Base-by-base conservation (phyloP, 2,329 filamentous ascomycete species). In the Aspergillus piperis region DNA sequence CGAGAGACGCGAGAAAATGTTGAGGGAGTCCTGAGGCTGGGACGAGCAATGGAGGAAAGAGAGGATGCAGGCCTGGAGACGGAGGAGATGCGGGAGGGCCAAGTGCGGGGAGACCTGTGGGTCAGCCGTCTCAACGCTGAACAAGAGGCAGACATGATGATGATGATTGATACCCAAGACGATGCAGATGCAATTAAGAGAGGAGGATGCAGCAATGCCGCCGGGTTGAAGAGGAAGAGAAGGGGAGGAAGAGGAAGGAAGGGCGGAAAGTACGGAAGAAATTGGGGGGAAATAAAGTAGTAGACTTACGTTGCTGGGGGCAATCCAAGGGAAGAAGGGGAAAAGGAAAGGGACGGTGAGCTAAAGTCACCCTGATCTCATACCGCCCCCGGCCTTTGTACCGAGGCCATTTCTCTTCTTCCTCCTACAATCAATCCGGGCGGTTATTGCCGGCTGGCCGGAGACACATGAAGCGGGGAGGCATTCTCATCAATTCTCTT, bases 31-130 rank as follows among this genome's bases (percentile, higher is more conserved):
- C 48, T 59, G 52, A 60, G 60, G 58, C 61, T 64, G 60, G 57
- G 57, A 56, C 57, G 54, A 52, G 60, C 52, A 44, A 65, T 23
- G 32, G 61, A 60, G 15, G 58, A 59, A 49, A 69, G 66, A 47
- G 71, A 67, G 62, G 70, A 68, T 49, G 70, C 69, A 64, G 69
- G 63, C 69, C 70, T 73, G 65, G 73, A 74, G 68, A 71, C 63
- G 66, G 71, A 66, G 59, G 71, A 86, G 65, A 81, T 76, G 60
- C 79, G 81, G 68, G 77, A 74, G 64, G 79, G 80, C 63, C 81
- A 80, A 67, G 76, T 77, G 70, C 72, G 74, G 64, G 71, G 75
- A 71, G 71, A 68, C 64, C 74, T 72, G 70, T 74, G 72, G 73
- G 76, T 76, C 70, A 78, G 66, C 67, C 76, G 74, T 73, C 75